phyloP scores from a whole-genome alignment of 805 yeast genomes.

The Cyberlindnera americana region DNA sequence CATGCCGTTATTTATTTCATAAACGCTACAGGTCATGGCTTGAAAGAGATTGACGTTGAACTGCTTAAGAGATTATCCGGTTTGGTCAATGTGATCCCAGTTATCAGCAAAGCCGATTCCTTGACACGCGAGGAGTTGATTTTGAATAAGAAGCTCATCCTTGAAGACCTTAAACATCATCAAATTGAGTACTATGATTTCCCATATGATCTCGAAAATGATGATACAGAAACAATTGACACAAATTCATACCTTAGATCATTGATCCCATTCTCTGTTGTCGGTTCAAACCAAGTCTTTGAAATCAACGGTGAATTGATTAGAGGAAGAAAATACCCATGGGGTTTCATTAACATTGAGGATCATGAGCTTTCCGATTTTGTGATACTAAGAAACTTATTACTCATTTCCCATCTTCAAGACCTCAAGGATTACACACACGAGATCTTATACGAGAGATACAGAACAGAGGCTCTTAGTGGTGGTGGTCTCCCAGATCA shows the following conservation, averaged over 20 bases:
- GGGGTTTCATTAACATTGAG: constrained; percentile 60
- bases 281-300: constrained; percentile 64
- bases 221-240: constrained; percentile 61
- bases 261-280: constrained; percentile 62
- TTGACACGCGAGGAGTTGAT: constrained; percentile 74
- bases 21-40: constrained; percentile 82
- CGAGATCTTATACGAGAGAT: constrained; percentile 81
- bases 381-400: constrained; percentile 70
- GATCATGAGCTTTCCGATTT: constrained; percentile 78
- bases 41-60: constrained; percentile 72
- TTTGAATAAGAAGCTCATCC: constrained; percentile 67
- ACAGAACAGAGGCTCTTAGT: constrained; percentile 82
- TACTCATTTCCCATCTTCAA: constrained; percentile 78
- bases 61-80: constrained; percentile 75
- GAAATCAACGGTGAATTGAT: constrained; percentile 40
- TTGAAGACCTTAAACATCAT: constrained; percentile 70
- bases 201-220: constrained; percentile 53
- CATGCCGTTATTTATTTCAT: constrained; percentile 74
- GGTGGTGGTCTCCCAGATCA: constrained; percentile 43
- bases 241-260: constrained; percentile 63
- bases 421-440: constrained; percentile 89
- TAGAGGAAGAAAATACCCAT: constrained; percentile 54
- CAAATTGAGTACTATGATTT: constrained; percentile 72
- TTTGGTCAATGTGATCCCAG: constrained; percentile 81
- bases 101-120: constrained; percentile 83